Evolutionary conservation across 2,329 filamentous ascomycete genomes (phyloP).

Genomic region (Aspergillaceae sp.): DNA sequence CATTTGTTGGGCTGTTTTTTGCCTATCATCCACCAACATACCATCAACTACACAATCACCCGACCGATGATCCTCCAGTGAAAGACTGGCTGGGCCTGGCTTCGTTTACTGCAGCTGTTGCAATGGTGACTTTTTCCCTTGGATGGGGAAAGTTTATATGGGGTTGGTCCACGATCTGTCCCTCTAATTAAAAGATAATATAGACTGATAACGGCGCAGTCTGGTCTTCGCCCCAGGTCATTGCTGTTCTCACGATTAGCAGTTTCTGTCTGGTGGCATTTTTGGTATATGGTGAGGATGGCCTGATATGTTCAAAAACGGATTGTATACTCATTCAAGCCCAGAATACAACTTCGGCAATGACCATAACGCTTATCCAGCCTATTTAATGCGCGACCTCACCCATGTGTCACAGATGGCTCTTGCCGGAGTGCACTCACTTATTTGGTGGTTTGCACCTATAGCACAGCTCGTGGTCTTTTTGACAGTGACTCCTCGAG

Average conservation of each 20-base stretch:
- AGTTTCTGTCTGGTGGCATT: too few species aligned
- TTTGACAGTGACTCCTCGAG: constrained; percentile 3
- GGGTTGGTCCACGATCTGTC: neutral
- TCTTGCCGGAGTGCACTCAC: constrained; percentile 2
- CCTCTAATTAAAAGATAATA: too few species aligned
- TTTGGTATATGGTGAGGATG: too few species aligned
- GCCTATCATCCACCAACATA: constrained; percentile 4
- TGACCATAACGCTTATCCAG: constrained; percentile 2
- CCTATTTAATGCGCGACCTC: constrained; percentile 3
- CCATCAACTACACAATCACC: constrained; percentile 3
- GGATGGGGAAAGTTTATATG: constrained; percentile 5
- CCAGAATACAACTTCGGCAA: constrained; percentile 4
- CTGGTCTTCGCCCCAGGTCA: too few species aligned
- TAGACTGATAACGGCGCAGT: too few species aligned
- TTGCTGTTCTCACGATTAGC: too few species aligned
- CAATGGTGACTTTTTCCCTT: constrained; percentile 1
- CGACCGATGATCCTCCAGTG: neutral
- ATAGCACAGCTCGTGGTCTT: constrained; percentile 4
- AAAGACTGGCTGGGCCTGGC: constrained; percentile 1
- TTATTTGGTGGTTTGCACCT: constrained; percentile 4
- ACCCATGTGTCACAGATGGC: constrained; percentile 4
- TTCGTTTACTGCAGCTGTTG: constrained; percentile 1
- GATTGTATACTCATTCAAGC: neutral
- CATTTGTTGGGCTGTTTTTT: constrained; percentile 4
- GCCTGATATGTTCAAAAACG: too few species aligned